Conservation (phyloP, 2,329 filamentous ascomycete genomes). For the Fusarium sp. region DNA sequence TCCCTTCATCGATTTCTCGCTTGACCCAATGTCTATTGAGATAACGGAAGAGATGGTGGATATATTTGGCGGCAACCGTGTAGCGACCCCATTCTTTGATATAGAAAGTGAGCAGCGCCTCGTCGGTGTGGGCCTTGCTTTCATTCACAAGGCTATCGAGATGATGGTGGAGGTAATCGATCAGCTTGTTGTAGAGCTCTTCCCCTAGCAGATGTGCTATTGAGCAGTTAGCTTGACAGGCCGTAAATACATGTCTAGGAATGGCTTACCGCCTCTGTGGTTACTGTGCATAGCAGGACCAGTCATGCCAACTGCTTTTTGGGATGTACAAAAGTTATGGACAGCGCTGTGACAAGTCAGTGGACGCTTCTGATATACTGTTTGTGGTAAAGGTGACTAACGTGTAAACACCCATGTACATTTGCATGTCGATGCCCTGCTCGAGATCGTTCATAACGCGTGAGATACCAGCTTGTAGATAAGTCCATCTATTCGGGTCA, state of each 20-base stretch:
- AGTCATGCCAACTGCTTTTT: slow-evolving; percentile 82
- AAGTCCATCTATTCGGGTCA: slow-evolving; percentile 76
- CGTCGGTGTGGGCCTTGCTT: slow-evolving; percentile 85
- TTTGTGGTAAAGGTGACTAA: slow-evolving; percentile 49
- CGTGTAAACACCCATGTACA: slow-evolving; percentile 99
- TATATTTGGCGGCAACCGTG: slow-evolving; percentile 94
- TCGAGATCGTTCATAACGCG: slow-evolving; percentile 94
- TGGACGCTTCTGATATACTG: not conserved
- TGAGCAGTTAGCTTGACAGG: slow-evolving; percentile 23
- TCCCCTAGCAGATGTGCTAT: slow-evolving; percentile 92
- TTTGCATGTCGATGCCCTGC: slow-evolving; percentile 92
- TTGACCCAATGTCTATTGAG: slow-evolving; percentile 99
- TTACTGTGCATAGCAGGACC: slow-evolving; percentile 53
- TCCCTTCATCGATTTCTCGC: slow-evolving; percentile 97
- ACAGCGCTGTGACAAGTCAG: slow-evolving; percentile 74
- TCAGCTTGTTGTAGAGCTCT: slow-evolving; percentile 92
- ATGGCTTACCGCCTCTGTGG: slow-evolving; percentile 69
- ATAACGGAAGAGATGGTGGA: slow-evolving; percentile 96
- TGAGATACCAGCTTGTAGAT: slow-evolving; percentile 87
- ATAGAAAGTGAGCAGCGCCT: slow-evolving; percentile 90
- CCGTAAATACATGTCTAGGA: not conserved
- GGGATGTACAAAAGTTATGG: slow-evolving; percentile 98
- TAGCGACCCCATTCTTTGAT: slow-evolving; percentile 97
- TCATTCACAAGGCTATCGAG: slow-evolving; percentile 75
- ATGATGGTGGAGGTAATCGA: slow-evolving; percentile 83